phyloP scores from a whole-genome alignment of 305 asterid species.

The Fraxinus dipetala region DNA sequence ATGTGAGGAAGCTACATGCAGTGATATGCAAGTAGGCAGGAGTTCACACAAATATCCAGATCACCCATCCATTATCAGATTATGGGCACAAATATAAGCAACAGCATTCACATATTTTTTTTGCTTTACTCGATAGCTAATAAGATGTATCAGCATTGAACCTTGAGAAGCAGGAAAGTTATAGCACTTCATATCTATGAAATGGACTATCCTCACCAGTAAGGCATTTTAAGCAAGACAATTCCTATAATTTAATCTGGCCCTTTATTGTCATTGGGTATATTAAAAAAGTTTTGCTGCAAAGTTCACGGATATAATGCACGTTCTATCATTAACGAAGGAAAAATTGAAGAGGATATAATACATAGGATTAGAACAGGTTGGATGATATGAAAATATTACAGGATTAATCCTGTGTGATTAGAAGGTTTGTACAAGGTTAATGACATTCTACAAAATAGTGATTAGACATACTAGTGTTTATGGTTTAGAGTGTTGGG shows the following conservation, averaged over 20 bases:
- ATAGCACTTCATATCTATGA: too few relatives aligned
- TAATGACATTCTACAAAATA: too few relatives aligned
- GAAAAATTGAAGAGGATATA: neutral
- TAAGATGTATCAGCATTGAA: neutral
- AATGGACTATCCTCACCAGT: neutral
- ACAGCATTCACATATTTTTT: neutral
- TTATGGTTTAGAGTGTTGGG: too few relatives aligned
- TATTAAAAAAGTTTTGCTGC: neutral
- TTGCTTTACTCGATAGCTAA: neutral
- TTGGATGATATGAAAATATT: neutral
- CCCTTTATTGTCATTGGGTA: neutral
- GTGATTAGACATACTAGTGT: too few relatives aligned
- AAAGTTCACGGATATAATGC: neutral
- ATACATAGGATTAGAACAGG: neutral
- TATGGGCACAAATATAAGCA: neutral
- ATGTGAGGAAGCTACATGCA: neutral
- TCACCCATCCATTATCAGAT: neutral
- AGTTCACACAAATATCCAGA: neutral
- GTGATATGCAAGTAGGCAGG: neutral
- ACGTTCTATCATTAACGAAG: neutral
- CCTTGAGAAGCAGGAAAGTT: neutral
- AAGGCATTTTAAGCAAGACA: neutral
- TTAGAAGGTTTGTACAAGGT: too few relatives aligned
- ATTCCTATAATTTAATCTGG: neutral
- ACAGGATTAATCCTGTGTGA: too few relatives aligned